Base-by-base conservation (phyloP, 73 alveolate genomes). In the Paramecium caudatum region DNA sequence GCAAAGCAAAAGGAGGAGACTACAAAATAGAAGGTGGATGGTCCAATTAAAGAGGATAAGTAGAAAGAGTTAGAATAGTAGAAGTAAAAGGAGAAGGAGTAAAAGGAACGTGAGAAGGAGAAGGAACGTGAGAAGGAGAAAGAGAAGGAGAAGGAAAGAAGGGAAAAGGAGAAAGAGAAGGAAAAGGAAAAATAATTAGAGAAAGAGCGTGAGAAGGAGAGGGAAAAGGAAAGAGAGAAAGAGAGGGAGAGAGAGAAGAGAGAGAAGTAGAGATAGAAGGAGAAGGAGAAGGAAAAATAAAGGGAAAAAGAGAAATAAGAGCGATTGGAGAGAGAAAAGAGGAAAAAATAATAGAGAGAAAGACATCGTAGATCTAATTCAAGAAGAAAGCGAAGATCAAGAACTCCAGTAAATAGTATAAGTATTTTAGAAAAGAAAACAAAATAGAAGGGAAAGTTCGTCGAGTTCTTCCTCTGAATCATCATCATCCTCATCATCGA, bases 231-330 rank as follows among this genome's bases (percentile, higher is more conserved):
- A 4, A 21, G 32, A 83, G 10, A 5, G 47, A 10, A 82, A 27
- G 55, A 34, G 1, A 62, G 32, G 13, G 55, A 36, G 5, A 25
- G 15, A 8, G 32, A 2, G 10, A 55, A 49, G 47, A 39, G 82
- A 46, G 70, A 33, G 27, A 82, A 34, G 17, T 46, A 82, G 46
- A 47, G 33, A 32, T 27, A 65, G 36, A 82, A 21, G 13, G 41
- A 55, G 3, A 55, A 55, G 30, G 8, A 55, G n/a, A 55, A 21
- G 16, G 9, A 23, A 10, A 23, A 23, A 27, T 9, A 46, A 3
- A 78, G 45, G 43, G 90, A 78, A 78, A 45, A 78, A n/a, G 74
- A 78, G 17, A 46, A 78, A 23, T 1, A 46, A 78, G 74, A 78
- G 16, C 34, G 47, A 25, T 21, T 27, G 17, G 47, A 55, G 17